Evolutionary conservation across 2,329 filamentous ascomycete species (phyloP).

Genomic region (Zasmidium cellare): DNA sequence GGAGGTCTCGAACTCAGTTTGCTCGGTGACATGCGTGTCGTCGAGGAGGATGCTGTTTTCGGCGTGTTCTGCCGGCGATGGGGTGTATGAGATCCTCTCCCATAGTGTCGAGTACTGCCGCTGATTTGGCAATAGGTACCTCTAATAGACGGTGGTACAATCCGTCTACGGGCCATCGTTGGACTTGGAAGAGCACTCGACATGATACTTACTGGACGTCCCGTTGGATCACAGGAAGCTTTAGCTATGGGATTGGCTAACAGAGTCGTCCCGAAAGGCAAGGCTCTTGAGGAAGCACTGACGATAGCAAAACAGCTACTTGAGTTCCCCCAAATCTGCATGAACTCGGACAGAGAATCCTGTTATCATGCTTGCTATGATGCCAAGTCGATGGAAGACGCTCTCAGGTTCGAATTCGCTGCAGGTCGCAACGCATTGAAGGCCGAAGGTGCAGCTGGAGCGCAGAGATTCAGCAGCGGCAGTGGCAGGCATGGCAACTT

Average conservation of each 20-base stretch:
- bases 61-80: constrained; percentile 58
- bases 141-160: constrained; percentile 55
- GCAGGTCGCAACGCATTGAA: constrained; percentile 45
- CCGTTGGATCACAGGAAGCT: constrained; percentile 52
- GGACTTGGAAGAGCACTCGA: constrained; percentile 57
- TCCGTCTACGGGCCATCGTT: constrained; percentile 53
- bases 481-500: constrained; percentile 42
- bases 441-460: constrained; percentile 46
- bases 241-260: constrained; percentile 55
- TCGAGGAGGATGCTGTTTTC: constrained; percentile 55
- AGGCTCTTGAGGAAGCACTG: constrained; percentile 51
- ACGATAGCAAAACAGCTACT: constrained; percentile 50
- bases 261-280: constrained; percentile 53
- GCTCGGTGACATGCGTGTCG: constrained; percentile 55
- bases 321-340: constrained; percentile 53
- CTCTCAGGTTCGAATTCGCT: constrained; percentile 50
- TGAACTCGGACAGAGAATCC: constrained; percentile 52
- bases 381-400: constrained; percentile 52
- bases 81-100: constrained; percentile 39
- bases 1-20: constrained; percentile 56
- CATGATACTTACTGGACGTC: constrained; percentile 57
- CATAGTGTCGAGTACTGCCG: not conserved
- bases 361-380: constrained; percentile 54
- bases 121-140: constrained; percentile 30
- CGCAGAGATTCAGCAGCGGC: constrained; percentile 42